Percentiles rank a stretch among this genome's conserved stretches.
Evolutionary conservation across 2,329 filamentous ascomycete species (phyloP).

Genomic region (Phoma sp.): DNA sequence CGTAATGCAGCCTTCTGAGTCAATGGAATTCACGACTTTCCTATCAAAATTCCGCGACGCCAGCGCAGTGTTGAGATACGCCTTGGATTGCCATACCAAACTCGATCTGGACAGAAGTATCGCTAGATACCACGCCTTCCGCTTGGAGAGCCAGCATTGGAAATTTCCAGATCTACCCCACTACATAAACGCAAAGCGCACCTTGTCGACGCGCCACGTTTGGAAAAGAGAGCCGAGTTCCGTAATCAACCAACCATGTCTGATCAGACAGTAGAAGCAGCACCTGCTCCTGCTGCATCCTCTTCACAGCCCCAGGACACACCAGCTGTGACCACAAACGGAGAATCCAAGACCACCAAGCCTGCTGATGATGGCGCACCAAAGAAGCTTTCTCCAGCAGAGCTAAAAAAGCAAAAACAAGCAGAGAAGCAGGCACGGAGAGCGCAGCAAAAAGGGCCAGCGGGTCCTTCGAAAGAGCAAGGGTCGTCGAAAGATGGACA

Average conservation of each 20-base stretch:
- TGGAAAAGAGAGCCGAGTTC: background rate
- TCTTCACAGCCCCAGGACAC: conserved; percentile 18
- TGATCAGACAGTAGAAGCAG: conserved; percentile 29
- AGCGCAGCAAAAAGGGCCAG: conserved; percentile 67
- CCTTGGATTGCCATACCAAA: conserved; percentile 2
- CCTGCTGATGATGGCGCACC: conserved; percentile 30
- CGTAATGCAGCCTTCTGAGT: conserved; percentile 15
- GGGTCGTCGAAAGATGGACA: conserved; percentile 37
- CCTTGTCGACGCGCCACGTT: conserved; percentile 10
- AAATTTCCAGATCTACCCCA: conserved; percentile 12
- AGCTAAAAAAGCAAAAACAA: conserved; percentile 87
- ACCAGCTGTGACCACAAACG: conserved; percentile 24
- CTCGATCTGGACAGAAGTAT: conserved; percentile 5
- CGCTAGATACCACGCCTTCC: background rate
- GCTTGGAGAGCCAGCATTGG: background rate
- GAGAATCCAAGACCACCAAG: conserved; percentile 31
- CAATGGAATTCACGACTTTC: conserved; percentile 16
- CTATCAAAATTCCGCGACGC: conserved; percentile 13
- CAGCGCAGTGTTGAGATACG: conserved; percentile 1
- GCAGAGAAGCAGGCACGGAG: conserved; percentile 89
- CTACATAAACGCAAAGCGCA: conserved; percentile 9
- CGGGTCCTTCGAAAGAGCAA: conserved; percentile 44
- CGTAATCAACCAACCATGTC: conserved; percentile 31
- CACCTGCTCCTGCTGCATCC: conserved; percentile 18
- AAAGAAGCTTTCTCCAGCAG: conserved; percentile 71